Base-by-base conservation (phyloP, 805 yeast genomes). In the Wickerhamomyces pijperi region DNA sequence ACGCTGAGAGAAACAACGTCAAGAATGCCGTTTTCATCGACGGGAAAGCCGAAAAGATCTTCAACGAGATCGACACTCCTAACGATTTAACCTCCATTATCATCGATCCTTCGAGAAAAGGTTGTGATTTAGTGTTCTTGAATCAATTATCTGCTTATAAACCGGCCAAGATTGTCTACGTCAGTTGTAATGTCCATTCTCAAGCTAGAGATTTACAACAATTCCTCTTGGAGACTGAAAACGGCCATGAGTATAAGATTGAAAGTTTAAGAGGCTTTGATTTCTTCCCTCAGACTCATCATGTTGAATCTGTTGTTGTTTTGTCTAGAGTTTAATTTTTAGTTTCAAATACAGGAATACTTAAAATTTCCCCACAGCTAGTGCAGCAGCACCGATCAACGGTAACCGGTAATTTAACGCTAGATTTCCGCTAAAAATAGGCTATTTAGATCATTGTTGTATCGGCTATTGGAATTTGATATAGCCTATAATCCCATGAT, bases 61-160 rank as follows among this genome's bases (percentile, higher is more conserved):
- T 92, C 59, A 82, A 72, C 37, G 75, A 76, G 41, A 82, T 83
- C 44, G 81, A 78, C 44, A 75, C 86, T 3, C 94, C 95, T 7
- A 68, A 74, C 31, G 74, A 71, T 35, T 65, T 78, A 49, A 92
- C 97, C 0, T 77, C 95, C 11, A 92, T 92, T 29, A 87, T 92
- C 42, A 72, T 92, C 52, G 98, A 92, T 59, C 98, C 98, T 4
- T 95, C 97, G 34, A 77, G 98, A 58, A 92, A 90, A 59, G 98
- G 98, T 2, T 90, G 97, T 60, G 97, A 88, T 58, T 82, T 78
- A 38, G 76, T 76, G 9, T 92, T 92, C 55, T 67, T 92, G 60
- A 76, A 80, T 47, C 98, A 92, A 63, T 67, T 92, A 41, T 72
- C 92, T 17, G 84, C 68, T 17, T 92, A 83, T 60, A 67, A 73